Evolutionary conservation across 768 basidiomycete genomes (phyloP).

Genomic region (Pleurotus giganteus): DNA sequence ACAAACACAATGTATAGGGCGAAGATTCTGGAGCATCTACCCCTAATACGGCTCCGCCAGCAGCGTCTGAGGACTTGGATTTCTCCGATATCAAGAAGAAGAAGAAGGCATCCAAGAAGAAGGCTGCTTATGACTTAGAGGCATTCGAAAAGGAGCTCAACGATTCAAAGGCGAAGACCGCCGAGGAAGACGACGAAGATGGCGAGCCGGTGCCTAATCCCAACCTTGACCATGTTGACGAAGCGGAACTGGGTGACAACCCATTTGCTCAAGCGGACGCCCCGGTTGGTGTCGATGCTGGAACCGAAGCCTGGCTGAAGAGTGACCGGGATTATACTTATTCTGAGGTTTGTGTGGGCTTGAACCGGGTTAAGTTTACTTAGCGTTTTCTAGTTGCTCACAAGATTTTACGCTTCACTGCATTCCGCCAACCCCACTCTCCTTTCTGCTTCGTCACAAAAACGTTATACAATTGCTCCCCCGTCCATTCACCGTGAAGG

Average conservation of each 20-base stretch:
- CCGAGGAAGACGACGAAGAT: slow-evolving; percentile 47
- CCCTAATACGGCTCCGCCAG: slow-evolving; percentile 42
- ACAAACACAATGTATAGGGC: slow-evolving; percentile 34
- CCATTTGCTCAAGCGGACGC: slow-evolving; percentile 68
- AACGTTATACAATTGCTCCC: slow-evolving; percentile 96
- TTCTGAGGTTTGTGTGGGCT: slow-evolving; percentile 60
- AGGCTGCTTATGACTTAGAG: slow-evolving; percentile 84
- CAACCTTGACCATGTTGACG: slow-evolving; percentile 69
- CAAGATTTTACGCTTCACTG: slow-evolving; percentile 86
- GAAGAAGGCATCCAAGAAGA: slow-evolving; percentile 86
- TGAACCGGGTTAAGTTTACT: slow-evolving; percentile 1
- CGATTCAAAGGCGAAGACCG: slow-evolving; percentile 60
- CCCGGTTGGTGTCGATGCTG: slow-evolving; percentile 64
- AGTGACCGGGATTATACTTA: slow-evolving; percentile 97
- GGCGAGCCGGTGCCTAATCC: slow-evolving; percentile 54
- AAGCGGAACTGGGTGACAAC: slow-evolving; percentile 86
- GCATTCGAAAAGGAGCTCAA: slow-evolving; percentile 93
- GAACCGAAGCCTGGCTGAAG: slow-evolving; percentile 85
- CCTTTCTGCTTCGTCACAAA: slow-evolving; percentile 75
- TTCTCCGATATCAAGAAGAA: slow-evolving; percentile 98
- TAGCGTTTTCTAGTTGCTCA: slow-evolving; percentile 65
- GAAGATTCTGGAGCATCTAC: slow-evolving; percentile 63
- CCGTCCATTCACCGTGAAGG: slow-evolving; percentile 94
- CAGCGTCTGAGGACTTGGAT: slow-evolving; percentile 78
- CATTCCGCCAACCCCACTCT: slow-evolving; percentile 94